Evolutionary conservation across 163 green algal species (phyloP), one percentile per base, ranked within the genome.

Genomic region (Prototheca wickerhamii): DNA sequence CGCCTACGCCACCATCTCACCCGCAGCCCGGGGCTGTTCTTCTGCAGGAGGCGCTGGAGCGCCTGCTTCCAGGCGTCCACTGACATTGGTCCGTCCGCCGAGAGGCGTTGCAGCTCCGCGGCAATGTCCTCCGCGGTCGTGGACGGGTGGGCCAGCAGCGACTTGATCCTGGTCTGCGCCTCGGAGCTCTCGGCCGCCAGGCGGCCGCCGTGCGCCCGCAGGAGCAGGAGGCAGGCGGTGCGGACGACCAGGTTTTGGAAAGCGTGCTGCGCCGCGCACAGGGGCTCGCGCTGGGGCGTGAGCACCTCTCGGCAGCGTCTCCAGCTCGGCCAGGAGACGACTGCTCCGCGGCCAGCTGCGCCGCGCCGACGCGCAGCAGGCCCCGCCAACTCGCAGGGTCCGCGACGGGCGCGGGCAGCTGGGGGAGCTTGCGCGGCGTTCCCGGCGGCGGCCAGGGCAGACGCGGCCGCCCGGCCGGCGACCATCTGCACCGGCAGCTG

Each of bases 191-290:
- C 40, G 12, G 40, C n/a, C n/a, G n/a, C n/a, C n/a, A n/a, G n/a
- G 37, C 37, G 10, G 10, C 37, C 15, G 37, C 7, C 23, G 7
- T 29, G 12, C 12, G 49, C 20, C 12, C 63, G 65, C 43, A 70
- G 34, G 21, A 78, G 40, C 49, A 77, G 51, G 31, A 75, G 46
- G 37, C 58, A 62, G 15, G 73, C 82, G 3, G 79, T 72, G 0
- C 82, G 63, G 17, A 95, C 86, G 37, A 91, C 32, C 54, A 90
- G 70, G 33, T 69, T 73, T 72, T 93, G 86, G 66, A 91, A 86
- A 17, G 58, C 57, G 63, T 88, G 85, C 77, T 95, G 86, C 4
- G 69, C 66, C 2, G 61, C 69, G 10, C 85, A 73, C 58, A 95
- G 75, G 10, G 81, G 74, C 8, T 63, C 55, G 6, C 60, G 63